Evolutionary conservation across 495 filamentous ascomycete genomes (phyloP), one percentile per base, ranked within the genome.

Genomic region (Rostrohypoxylon terebratum): DNA sequence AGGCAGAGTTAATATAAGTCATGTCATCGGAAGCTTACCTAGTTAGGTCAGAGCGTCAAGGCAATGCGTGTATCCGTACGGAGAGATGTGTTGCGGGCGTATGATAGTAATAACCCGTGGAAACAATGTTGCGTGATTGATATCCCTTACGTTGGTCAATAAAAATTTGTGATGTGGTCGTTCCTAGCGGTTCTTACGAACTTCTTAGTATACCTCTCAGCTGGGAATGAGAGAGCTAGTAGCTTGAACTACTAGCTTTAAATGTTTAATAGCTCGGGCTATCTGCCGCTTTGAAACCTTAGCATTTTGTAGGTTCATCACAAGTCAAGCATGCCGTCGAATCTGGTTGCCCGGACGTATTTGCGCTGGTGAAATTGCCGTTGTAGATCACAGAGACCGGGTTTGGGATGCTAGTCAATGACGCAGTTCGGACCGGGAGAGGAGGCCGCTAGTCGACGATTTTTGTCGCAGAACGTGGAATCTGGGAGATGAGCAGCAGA

Each of bases 381-480:
- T 57, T 66, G 65, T 58, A 66, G 64, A 73, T 73, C 70, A 23
- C 42, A 59, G 66, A 73, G 61, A 73, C 66, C 53, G 16, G 66
- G 38, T 57, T 67, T 63, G 60, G 44, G 66, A 69, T 57, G 71
- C 47, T 38, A 38, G 48, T 64, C 66, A 53, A 73, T 73, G 66
- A 68, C 71, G 66, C 66, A 69, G 40, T 62, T 57, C 6, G 16
- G 38, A 53, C 61, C 36, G 66, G 61, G 47, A 69, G 9, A 36
- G 23, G 34, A 64, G 51, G 38, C 64, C 21, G 55, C 70, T 69
- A 68, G 60, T 57, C 53, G 65, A 48, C 48, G 47, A 59, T 60
- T 62, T 62, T 66, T 72, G 68, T 72, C 73, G 68, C 68, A 68
- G 59, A 60, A 48, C 48, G 60, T 74, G 66, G 68, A 69, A 74